These are phyloP conservation scores for Syzygium aqueum DNA, from an alignment of 345 rosid species.

Conservation along the genomic window DNA sequence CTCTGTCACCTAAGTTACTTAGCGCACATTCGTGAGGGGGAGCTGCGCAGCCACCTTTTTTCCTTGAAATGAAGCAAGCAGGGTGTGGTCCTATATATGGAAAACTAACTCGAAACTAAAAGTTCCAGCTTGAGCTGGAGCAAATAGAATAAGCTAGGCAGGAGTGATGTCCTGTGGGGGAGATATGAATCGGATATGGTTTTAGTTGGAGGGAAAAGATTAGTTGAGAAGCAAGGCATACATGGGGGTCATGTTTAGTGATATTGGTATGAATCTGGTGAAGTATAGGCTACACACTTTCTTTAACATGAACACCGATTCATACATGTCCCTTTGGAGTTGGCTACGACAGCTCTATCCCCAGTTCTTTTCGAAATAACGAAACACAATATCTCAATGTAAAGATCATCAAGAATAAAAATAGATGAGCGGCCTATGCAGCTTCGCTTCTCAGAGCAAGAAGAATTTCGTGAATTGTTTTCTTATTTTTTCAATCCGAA, in stretches of 20 bases:
- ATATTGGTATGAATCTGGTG: constrained; percentile 47
- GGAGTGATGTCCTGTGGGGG: neutral
- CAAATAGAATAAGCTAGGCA: neutral
- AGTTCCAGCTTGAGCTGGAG: neutral
- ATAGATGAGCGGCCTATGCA: neutral
- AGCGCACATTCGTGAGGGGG: neutral
- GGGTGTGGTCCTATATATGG: constrained; percentile 15
- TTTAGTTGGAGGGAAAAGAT: neutral
- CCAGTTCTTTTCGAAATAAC: neutral
- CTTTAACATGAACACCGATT: neutral
- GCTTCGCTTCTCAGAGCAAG: neutral
- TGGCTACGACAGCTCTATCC: neutral
- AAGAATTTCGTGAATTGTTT: neutral
- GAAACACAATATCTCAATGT: neutral
- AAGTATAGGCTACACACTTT: neutral
- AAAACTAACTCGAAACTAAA: neutral
- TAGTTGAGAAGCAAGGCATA: constrained; percentile 37
- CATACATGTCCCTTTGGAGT: neutral
- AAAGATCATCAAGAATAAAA: neutral
- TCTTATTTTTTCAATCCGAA: neutral
- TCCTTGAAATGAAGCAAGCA: constrained; percentile 3
- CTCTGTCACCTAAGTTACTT: neutral
- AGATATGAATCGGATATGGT: neutral
- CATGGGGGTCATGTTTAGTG: constrained; percentile 17
- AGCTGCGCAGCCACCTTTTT: neutral